Evolutionary conservation across 371 early-diverging fungal species (phyloP), one percentile per base, ranked within the genome.

Genomic region (Entomophthora muscae): DNA sequence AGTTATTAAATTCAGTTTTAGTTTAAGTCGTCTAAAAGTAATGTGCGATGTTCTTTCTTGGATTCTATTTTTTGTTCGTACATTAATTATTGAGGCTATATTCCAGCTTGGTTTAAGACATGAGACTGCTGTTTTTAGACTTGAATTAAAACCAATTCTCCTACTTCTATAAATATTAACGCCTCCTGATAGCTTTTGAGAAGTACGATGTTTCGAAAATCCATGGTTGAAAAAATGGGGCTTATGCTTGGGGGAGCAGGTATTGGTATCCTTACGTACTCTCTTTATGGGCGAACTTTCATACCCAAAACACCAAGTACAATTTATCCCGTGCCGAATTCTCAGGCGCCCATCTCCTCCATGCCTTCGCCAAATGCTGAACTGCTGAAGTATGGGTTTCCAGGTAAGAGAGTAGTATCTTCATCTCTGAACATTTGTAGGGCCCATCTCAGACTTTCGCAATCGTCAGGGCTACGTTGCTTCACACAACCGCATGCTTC

Each of bases 401-500:
- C 64, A 63, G 64, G 64, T 63, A 54, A 21, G 1, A 54, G 21
- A 23, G 10, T 21, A 7, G 12, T 13, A 30, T 32, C 5, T 42
- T 63, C n/a, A 42, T 26, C 53, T 54, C 29, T 55, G 23, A 31
- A 29, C 22, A 10, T 55, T 22, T 29, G 29, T 7, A 65, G 65
- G 59, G 5, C 59, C 65, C 21, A 59, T 65, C 5, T 58, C 59
- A 23, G 65, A 65, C 29, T 1, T 60, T 7, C n/a, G 22, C 13
- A 29, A n/a, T 26, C 28, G 58, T 5, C 21, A 59, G 30, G 77
- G 78, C 29, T 84, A 83, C 72, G 78, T 82, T 0, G 73, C 72
- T 2, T 81, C 82, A 0, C 84, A 76, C 73, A 83, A 89, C 74
- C 83, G 91, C 32, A 79, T 81, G 57, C 75, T 85, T 65, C 83